Conservation (phyloP, 1,284 basidiomycete genomes). For the Meira miltonrushii region DNA sequence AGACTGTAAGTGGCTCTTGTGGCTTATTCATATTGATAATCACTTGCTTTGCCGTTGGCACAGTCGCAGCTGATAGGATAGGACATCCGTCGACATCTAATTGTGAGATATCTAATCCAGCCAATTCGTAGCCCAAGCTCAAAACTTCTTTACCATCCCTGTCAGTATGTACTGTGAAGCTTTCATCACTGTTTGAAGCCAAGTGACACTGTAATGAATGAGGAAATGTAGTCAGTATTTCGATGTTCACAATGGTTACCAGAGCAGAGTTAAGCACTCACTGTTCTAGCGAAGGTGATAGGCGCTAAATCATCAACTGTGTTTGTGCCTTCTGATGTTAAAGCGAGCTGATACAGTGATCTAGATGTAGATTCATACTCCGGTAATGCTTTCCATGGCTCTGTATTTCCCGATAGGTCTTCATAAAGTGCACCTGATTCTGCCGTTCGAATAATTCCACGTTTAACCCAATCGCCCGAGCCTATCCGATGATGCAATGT, state of each 20-base stretch:
- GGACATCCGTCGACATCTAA: background rate
- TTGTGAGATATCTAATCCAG: background rate
- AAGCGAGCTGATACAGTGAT: constrained; percentile 5
- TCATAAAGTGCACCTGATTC: background rate
- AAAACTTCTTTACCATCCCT: background rate
- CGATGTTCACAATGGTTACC: background rate
- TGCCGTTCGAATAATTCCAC: background rate
- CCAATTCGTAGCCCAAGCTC: constrained; percentile 3
- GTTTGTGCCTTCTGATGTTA: background rate
- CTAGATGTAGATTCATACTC: background rate
- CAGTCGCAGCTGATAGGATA: background rate
- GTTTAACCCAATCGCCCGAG: background rate
- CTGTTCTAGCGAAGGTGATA: constrained; percentile 8
- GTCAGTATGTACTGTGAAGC: background rate
- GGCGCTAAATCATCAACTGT: background rate
- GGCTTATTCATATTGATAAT: background rate
- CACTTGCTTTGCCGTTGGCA: background rate
- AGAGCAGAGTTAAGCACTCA: background rate
- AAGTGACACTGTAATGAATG: background rate
- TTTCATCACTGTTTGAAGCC: background rate
- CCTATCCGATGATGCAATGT: background rate
- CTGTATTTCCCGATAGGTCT: background rate
- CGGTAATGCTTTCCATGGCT: background rate
- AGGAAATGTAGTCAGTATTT: background rate
- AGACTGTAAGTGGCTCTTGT: background rate